A percentile compares a stretch with the other conserved stretches of the same genome.
Evolutionary conservation across 2,329 filamentous ascomycete genomes (phyloP).

Genomic region (Xylaria sp.): DNA sequence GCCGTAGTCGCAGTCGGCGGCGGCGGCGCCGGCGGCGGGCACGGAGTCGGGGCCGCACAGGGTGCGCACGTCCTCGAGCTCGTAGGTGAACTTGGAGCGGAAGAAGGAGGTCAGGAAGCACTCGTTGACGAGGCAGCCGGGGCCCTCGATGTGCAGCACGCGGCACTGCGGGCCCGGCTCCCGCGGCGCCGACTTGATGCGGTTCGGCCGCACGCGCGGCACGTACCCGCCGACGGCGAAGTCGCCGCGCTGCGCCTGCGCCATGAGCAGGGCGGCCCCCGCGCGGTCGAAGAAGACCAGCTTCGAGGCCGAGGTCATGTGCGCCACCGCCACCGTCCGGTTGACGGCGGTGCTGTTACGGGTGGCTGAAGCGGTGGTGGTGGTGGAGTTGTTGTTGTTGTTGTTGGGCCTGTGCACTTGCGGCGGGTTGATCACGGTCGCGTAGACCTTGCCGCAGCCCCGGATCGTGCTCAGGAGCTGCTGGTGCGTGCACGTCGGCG

Average conservation of each 20-base stretch:
- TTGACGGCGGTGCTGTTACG: too few relatives aligned
- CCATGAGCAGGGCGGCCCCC: slow-evolving; percentile 51
- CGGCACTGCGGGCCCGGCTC: slow-evolving; percentile 42
- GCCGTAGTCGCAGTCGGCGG: too few relatives aligned
- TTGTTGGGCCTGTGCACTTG: slow-evolving; percentile 39
- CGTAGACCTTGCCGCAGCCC: slow-evolving; percentile 53
- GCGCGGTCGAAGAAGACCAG: slow-evolving; percentile 53
- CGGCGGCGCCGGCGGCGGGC: slow-evolving; percentile 5
- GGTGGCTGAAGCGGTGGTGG: too few relatives aligned
- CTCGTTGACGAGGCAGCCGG: slow-evolving; percentile 47
- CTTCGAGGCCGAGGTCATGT: slow-evolving; percentile 38
- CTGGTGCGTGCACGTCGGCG: slow-evolving; percentile 44
- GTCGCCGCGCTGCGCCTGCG: slow-evolving; percentile 43
- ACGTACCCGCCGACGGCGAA: slow-evolving; percentile 45
- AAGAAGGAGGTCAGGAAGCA: slow-evolving; percentile 46
- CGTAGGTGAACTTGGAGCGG: slow-evolving; percentile 45
- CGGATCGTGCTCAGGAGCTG: slow-evolving; percentile 50
- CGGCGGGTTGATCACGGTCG: slow-evolving; percentile 54
- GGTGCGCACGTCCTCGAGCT: slow-evolving; percentile 48
- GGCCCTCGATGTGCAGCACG: slow-evolving; percentile 54
- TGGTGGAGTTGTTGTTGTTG: slow-evolving; percentile 49
- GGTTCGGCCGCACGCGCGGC: slow-evolving; percentile 50
- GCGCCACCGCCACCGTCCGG: not conserved
- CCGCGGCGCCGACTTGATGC: slow-evolving; percentile 46
- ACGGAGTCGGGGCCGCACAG: too few relatives aligned